phyloP scores from a whole-genome alignment of 1,284 basidiomycete species.

The Sporisorium graminicola region DNA sequence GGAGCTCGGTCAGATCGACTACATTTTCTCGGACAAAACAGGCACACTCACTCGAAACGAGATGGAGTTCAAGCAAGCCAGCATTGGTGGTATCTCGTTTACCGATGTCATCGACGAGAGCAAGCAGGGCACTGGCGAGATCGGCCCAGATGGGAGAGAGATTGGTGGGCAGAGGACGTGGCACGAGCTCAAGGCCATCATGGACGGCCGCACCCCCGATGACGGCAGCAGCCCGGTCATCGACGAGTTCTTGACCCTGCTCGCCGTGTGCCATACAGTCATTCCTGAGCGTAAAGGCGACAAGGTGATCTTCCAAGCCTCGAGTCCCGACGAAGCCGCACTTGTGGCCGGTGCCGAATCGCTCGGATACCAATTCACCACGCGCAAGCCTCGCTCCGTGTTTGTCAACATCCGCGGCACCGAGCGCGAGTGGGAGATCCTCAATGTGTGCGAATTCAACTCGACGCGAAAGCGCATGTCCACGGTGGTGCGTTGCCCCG shows the following conservation, averaged over 20 bases:
- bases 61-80: constrained; percentile 96
- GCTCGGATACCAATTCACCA: constrained; percentile 93
- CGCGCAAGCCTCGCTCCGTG: constrained; percentile 92
- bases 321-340: constrained; percentile 97
- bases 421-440: constrained; percentile 85
- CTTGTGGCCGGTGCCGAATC: constrained; percentile 93
- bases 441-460: constrained; percentile 99
- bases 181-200: constrained; percentile 77
- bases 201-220: constrained; percentile 71
- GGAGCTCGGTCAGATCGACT: constrained; percentile 98
- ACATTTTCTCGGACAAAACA: constrained; percentile 98
- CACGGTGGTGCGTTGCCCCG: constrained; percentile 86
- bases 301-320: constrained; percentile 85
- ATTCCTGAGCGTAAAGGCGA: constrained; percentile 86
- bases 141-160: constrained; percentile 63
- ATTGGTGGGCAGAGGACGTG: constrained; percentile 80
- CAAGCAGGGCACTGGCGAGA: constrained; percentile 75
- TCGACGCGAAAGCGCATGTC: constrained; percentile 98
- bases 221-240: constrained; percentile 74
- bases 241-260: constrained; percentile 87
- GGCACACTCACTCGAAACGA: constrained; percentile 95
- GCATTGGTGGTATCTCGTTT: constrained; percentile 88
- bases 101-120: constrained; percentile 88
- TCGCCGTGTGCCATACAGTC: constrained; percentile 98
- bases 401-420: constrained; percentile 85